Base-by-base conservation (phyloP, 768 basidiomycete species). In the Amanita jacksonii region DNA sequence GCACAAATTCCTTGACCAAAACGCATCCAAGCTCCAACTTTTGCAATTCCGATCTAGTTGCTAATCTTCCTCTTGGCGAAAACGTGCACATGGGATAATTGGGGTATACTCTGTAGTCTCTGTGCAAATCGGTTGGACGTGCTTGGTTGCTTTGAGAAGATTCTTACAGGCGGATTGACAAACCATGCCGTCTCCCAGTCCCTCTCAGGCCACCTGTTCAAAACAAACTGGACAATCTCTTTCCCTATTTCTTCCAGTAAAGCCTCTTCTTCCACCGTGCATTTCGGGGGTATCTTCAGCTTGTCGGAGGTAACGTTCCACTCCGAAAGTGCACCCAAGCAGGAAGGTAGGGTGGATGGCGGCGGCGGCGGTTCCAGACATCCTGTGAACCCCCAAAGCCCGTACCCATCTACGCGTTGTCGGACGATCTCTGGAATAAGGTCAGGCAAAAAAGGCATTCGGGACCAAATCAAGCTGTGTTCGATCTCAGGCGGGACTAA, bases 121-220 rank as follows among this genome's bases (percentile, higher is more conserved):
- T 86, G 59, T 22, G 43, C 20, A 33, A 40, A 39, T 39, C 42
- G 32, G 41, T 38, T 25, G 47, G 47, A 37, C 30, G 19, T 31
- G 7, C 42, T 2, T 18, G 20, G 10, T 23, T 7, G 16, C 47
- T 19, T 16, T 20, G 13, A 16, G 45, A 39, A 4, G 61, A 13
- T 33, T 22, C 83, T 57, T 53, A 91, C 88, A 39, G 81, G 85
- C 33, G 88, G 88, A 55, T 91, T 91, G 33, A 88, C 82, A 54
- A 90, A 90, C 89, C 89, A 92, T 1, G 85, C 85, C 0, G 86
- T 87, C 62, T 92, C 89, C 87, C 85, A 92, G n/a, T 74, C 71
- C 4, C 54, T 57, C 54, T 87, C 84, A 13, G 55, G 52, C 89
- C 89, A 91, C 38, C 76, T 64, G 38, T 66, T 68, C 57, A 62